phyloP scores from a whole-genome alignment of 2,329 filamentous ascomycete species.

The Cryphonectria nitschkei region DNA sequence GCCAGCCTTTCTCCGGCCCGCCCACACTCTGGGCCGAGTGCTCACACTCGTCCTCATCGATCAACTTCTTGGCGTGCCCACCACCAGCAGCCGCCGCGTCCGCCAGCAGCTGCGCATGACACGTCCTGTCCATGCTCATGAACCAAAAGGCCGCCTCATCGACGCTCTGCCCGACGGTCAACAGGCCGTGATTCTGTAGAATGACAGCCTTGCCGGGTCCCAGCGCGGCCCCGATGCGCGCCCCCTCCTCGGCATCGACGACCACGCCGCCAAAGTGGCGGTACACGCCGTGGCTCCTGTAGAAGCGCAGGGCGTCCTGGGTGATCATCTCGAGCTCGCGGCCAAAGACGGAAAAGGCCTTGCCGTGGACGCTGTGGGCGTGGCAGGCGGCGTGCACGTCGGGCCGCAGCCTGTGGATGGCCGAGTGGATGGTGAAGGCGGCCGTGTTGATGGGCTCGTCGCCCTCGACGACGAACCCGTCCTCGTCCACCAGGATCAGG shows the following conservation, averaged over 20 bases:
- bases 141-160: conserved; percentile 75
- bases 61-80: conserved; percentile 38
- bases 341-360: conserved; percentile 69
- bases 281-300: conserved; percentile 68
- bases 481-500: conserved; percentile 66
- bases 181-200: conserved; percentile 70
- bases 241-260: conserved; percentile 65
- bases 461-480: conserved; percentile 66
- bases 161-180: conserved; percentile 71
- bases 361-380: conserved; percentile 65
- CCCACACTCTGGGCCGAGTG: conserved; percentile 39
- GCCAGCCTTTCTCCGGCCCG: conserved; percentile 54
- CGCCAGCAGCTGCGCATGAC: conserved; percentile 64
- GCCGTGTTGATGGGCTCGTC: conserved; percentile 69
- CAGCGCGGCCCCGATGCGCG: conserved; percentile 64
- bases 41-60: conserved; percentile 42
- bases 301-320: conserved; percentile 67
- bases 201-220: conserved; percentile 65
- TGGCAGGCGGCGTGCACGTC: conserved; percentile 71
- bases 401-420: conserved; percentile 66
- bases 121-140: conserved; percentile 67
- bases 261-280: conserved; percentile 55
- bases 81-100: conserved; percentile 57
- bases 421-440: conserved; percentile 71
- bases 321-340: conserved; percentile 69